Evolutionary conservation across 257 asterid species (phyloP).

Genomic region (Nicotiana paniculata): DNA sequence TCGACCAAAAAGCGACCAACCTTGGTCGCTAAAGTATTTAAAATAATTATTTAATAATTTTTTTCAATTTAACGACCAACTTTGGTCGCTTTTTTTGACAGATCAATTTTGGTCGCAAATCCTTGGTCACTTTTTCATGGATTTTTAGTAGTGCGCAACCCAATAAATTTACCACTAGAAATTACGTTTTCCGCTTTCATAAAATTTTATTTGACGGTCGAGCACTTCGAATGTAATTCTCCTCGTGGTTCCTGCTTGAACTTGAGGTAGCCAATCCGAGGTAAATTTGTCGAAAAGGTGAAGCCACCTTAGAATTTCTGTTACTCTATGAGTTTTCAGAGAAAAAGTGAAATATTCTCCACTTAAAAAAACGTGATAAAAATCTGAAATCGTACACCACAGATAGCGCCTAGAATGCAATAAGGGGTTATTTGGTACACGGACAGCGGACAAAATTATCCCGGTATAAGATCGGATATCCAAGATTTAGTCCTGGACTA

Average conservation of each 20-base stretch:
- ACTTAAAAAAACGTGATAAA: neutral
- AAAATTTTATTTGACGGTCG: neutral
- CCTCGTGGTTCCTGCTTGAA: neutral
- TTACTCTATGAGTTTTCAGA: neutral
- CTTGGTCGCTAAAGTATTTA: too few relatives aligned
- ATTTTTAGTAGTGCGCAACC: too few relatives aligned
- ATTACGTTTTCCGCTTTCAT: neutral
- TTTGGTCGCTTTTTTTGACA: too few relatives aligned
- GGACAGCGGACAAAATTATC: too few relatives aligned
- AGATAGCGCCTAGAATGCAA: neutral
- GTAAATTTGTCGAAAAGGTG: neutral
- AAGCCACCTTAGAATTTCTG: neutral
- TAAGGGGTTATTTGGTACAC: neutral
- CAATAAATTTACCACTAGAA: neutral
- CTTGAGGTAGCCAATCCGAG: neutral
- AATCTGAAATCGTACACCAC: neutral
- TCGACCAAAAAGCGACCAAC: too few relatives aligned
- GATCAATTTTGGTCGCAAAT: too few relatives aligned
- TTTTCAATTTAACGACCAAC: too few relatives aligned
- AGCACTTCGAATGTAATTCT: neutral
- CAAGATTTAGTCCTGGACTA: too few relatives aligned
- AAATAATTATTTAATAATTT: too few relatives aligned
- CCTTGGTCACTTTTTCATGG: too few relatives aligned
- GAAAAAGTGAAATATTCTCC: constrained; percentile 1
- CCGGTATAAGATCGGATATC: too few relatives aligned